phyloP scores from a whole-genome alignment of 108 stramenopile species.

The Cyclotella atomus region DNA sequence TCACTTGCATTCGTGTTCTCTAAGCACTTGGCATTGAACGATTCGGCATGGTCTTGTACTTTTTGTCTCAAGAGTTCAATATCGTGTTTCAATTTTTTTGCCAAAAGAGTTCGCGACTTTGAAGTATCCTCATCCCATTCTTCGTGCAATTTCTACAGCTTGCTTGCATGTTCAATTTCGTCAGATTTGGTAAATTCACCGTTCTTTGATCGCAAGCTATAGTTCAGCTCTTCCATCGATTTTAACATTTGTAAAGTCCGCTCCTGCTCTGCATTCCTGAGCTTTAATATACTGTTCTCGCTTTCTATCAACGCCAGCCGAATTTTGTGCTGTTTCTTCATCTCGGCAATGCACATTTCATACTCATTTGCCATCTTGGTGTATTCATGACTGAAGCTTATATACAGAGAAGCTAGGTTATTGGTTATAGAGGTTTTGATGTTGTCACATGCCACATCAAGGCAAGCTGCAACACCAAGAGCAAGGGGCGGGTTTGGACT shows the following conservation, averaged over 20 bases:
- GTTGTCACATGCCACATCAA: not conserved
- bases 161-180: not conserved
- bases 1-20: not conserved
- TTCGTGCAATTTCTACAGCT: not conserved
- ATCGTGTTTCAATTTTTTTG: not conserved
- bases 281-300: not conserved
- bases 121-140: not conserved
- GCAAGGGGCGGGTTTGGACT: too few relatives aligned
- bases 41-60: not conserved
- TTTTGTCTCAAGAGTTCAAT: not conserved
- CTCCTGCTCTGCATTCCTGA: not conserved
- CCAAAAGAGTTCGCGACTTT: not conserved
- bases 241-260: not conserved
- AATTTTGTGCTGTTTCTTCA: constrained; percentile 2
- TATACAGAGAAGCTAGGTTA: not conserved
- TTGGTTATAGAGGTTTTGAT: not conserved
- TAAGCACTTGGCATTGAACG: not conserved
- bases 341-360: not conserved
- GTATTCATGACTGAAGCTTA: constrained; percentile 3
- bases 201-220: not conserved
- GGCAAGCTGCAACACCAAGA: too few relatives aligned
- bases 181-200: not conserved
- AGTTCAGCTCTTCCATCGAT: not conserved
- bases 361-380: not conserved
- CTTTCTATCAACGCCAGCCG: not conserved